Evolutionary conservation across 1,284 basidiomycete genomes (phyloP), one percentile per base, ranked within the genome.

Genomic region (Ganoderma sp.): DNA sequence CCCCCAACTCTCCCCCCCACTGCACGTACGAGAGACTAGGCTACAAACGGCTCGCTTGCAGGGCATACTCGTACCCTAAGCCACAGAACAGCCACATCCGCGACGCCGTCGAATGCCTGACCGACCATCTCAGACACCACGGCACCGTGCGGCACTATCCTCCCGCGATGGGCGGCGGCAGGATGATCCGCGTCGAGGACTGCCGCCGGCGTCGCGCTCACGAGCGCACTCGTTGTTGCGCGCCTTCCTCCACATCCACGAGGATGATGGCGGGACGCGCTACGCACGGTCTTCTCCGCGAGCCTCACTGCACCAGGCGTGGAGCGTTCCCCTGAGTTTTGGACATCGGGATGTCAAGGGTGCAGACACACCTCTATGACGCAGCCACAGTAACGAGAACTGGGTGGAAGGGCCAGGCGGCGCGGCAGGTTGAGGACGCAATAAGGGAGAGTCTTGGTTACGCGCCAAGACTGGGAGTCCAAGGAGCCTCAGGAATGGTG

Each of bases 401-500:
- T 9, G 37, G 0, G 10, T 39, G 10, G 1, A 39, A 39, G 37
- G 10, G 10, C 10, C 8, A 8, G 8, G 10, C 8, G 37, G 37
- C 37, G 37, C 10, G 37, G 37, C 37, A 39, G 8, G 37, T 10
- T 39, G 37, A 9, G 8, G 37, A 8, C 8, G 10, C 37, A 5
- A 10, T 9, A 10, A 10, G 1, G 8, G 37, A 39, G 37, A 9
- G 37, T 39, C 10, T 32, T 32, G 32, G 32, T 3, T 32, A 32
- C 2, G 25, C 1, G 32, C 32, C 32, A 32, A 32, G 32, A 5
- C 32, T 32, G 32, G 4, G 32, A 32, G 32, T 5, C 32, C 32
- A 32, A 32, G 32, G 81, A 17, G 82, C 84, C 57, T 94, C 92
- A 0, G 94, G 94, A 34, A 94, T 88, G 3, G 93, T 93, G 72